Base-by-base conservation (phyloP, 192 early-diverging fungal species). In the Kappamyces sp. region DNA sequence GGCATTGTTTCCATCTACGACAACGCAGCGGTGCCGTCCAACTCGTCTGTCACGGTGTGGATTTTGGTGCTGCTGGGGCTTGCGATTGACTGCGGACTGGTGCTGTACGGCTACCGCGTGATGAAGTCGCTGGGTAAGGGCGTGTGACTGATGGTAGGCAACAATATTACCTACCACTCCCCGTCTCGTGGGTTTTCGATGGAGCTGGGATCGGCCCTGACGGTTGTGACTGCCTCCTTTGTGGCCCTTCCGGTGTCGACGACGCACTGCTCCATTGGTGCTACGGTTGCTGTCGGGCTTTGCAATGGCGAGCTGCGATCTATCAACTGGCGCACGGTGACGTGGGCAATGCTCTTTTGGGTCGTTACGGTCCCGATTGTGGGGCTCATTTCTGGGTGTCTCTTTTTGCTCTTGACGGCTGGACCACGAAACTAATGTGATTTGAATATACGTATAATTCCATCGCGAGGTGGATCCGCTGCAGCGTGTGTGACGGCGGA, bases 181-280 rank as follows among this genome's bases (percentile, higher is more conserved):
- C 89, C 89, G 8, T 81, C 82, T 33, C 83, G 88, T 59, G 89
- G 88, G 14, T 91, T 91, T 73, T 68, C 83, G 39, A 85, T 84
- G 51, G 88, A 89, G 63, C 71, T 91, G 47, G 87, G 83, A 34
- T 81, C 90, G 30, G 77, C 79, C 31, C 74, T 91, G 30, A 86
- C 89, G 9, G 86, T 92, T 15, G 73, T 90, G 46, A 87, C 89
- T 5, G 87, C 87, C 52, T 87, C 86, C 45, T 86, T 86, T 68
- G 63, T 92, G 36, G 77, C 75, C 33, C 72, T 91, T 6, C 89
- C 89, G 7, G 88, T 92, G 9, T 89, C 88, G 8, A 88, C 88
- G 0, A 89, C 88, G 2, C 88, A 89, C 59, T 91, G 88, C 70
- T 86, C 89, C 40, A 85, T 84, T 38, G 88, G 90, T 47, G 82